Evolutionary conservation across 805 yeast genomes (phyloP).

Genomic region (Candida taoyuanica): DNA sequence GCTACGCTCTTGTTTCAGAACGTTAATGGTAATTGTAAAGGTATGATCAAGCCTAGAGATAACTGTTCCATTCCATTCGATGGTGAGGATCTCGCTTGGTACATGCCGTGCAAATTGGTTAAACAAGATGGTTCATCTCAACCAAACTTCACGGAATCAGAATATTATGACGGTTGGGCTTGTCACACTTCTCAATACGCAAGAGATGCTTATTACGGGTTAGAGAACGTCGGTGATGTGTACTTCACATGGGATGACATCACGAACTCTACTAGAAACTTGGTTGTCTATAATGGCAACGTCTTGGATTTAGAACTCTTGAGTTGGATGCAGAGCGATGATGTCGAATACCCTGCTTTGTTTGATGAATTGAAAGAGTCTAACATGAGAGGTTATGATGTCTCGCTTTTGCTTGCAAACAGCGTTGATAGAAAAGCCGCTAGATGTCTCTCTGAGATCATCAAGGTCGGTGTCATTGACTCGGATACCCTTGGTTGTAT

Average conservation of each 20-base stretch:
- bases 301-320: constrained; percentile 79
- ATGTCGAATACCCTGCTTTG: constrained; percentile 65
- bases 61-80: constrained; percentile 68
- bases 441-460: constrained; percentile 77
- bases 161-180: constrained; percentile 79
- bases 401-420: constrained; percentile 65
- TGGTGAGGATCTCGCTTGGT: constrained; percentile 78
- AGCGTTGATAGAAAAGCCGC: constrained; percentile 67
- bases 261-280: constrained; percentile 59
- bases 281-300: constrained; percentile 85
- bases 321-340: constrained; percentile 67
- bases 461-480: constrained; percentile 87
- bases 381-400: constrained; percentile 69
- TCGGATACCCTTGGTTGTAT: constrained; percentile 90
- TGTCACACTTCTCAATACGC: constrained; percentile 79
- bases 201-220: constrained; percentile 58
- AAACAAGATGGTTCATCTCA: constrained; percentile 65
- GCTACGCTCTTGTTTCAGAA: constrained; percentile 84
- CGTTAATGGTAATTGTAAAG: constrained; percentile 86
- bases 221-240: constrained; percentile 65
- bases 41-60: constrained; percentile 63
- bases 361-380: constrained; percentile 61
- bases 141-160: constrained; percentile 54
- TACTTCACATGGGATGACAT: constrained; percentile 90
- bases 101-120: constrained; percentile 84